Evolutionary conservation across 2,329 filamentous ascomycete genomes (phyloP).

Genomic region (Arthrobotrys entomopaga): DNA sequence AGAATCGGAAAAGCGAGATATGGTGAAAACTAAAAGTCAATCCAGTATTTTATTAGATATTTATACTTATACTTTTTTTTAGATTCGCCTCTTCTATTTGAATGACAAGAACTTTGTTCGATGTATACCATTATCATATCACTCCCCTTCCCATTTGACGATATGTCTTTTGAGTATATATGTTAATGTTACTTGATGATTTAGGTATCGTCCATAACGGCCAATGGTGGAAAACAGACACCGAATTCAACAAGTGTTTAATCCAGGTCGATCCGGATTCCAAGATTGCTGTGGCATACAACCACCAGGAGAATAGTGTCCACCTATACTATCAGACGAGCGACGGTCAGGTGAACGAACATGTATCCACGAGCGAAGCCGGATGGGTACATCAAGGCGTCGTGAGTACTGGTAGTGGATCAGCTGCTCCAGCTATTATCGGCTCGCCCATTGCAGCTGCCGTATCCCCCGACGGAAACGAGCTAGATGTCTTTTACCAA

Average conservation of each 20-base stretch:
- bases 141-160: neutral
- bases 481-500: constrained; percentile 13
- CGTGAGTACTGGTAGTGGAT: neutral
- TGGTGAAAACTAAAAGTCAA: neutral
- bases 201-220: constrained; percentile 13
- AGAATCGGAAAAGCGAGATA: neutral
- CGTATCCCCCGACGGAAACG: constrained; percentile 1
- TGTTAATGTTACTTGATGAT: too few relatives aligned
- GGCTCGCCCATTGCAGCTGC: constrained; percentile 5
- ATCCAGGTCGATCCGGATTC: constrained; percentile 10
- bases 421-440: neutral
- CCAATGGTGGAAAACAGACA: constrained; percentile 5
- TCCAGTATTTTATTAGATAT: neutral
- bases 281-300: constrained; percentile 4
- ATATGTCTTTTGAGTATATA: too few relatives aligned
- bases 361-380: constrained; percentile 1
- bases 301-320: neutral
- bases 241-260: constrained; percentile 10
- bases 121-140: neutral
- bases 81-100: constrained; percentile 17
- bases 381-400: constrained; percentile 9
- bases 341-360: constrained; percentile 1
- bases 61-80: constrained; percentile 1
- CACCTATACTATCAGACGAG: constrained; percentile 7
- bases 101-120: constrained; percentile 11